Evolutionary conservation across 441 rosid species (phyloP), one percentile per base, ranked within the genome.

Genomic region (Bruguiera hainesii): DNA sequence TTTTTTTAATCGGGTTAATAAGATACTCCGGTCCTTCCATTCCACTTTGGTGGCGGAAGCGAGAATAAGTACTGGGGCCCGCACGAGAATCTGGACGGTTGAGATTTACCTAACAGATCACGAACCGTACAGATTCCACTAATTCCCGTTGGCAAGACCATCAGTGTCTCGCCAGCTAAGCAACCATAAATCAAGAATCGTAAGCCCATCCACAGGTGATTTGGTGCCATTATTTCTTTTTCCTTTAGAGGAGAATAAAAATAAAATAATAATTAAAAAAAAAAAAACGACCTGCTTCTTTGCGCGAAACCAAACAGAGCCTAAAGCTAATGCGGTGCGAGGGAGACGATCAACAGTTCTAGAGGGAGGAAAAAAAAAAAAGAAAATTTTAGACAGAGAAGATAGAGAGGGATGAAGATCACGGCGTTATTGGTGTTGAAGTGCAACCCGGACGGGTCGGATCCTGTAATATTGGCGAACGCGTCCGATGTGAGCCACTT

Each of bases 401-500:
- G 25, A 56, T 25, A 28, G 55, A 29, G 53, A 53, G 28, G 63
- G 56, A 94, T 94, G 98, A 94, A 91, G 96, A 89, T 94, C 88
- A 91, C 97, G 63, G 86, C 96, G 68, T 82, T 89, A 48, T 71
- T 94, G 73, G 96, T 91, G 61, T 80, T 91, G 76, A 91, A 87
- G 72, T 79, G 84, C 79, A 76, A 52, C 61, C 80, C 94, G 26
- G 94, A 88, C 31, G 82, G 89, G 65, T 65, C 92, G 52, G 96
- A 89, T 81, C 92, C 97, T 65, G 71, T 86, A 2, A 80, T 94
- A 35, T 75, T 94, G 57, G 85, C 91, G 4, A 86, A 79, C 79
- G 94, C 97, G 1, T 67, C 82, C 2, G 98, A 95, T 66, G 94
- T 95, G 56, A 86, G 88, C 82, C 97, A 75, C 70, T 91, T 95